Conservation (phyloP, 1,284 basidiomycete genomes). For the Apiotrichum mycotoxinovorans region DNA sequence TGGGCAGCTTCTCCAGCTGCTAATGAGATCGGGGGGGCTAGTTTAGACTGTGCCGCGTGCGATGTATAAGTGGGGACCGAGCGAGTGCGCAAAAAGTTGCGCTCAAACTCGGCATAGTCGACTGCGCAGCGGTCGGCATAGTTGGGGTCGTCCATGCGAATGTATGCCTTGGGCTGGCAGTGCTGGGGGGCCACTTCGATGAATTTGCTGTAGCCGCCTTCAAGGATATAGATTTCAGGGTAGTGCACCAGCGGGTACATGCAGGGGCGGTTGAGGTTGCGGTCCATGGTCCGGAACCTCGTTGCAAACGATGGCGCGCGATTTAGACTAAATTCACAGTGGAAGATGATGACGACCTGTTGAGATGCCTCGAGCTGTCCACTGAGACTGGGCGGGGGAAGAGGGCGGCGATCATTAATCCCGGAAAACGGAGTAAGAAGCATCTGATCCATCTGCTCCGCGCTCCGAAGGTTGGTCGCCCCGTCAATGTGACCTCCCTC, state of each 20-base stretch:
- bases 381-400: constrained; percentile 74
- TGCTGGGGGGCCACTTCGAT: constrained; percentile 63
- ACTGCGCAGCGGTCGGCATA: constrained; percentile 73
- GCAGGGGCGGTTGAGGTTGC: constrained; percentile 78
- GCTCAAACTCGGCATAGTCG: constrained; percentile 82
- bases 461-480: constrained; percentile 88
- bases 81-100: constrained; percentile 79
- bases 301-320: constrained; percentile 94
- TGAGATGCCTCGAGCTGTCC: constrained; percentile 58
- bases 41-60: constrained; percentile 49
- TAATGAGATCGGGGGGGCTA: constrained; percentile 7
- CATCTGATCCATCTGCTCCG: constrained; percentile 72
- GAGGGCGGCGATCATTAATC: constrained; percentile 51
- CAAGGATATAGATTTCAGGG: constrained; percentile 93
- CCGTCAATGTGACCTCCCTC: constrained; percentile 87
- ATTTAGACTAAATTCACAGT: constrained; percentile 96
- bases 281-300: constrained; percentile 84
- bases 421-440: constrained; percentile 59
- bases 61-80: constrained; percentile 80
- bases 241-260: constrained; percentile 91
- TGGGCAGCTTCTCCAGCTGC: constrained; percentile 41
- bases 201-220: constrained; percentile 91
- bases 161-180: constrained; percentile 79
- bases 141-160: constrained; percentile 89
- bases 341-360: constrained; percentile 90